Base-by-base conservation (phyloP, 805 yeast genomes). In the Suhomyces sp. region DNA sequence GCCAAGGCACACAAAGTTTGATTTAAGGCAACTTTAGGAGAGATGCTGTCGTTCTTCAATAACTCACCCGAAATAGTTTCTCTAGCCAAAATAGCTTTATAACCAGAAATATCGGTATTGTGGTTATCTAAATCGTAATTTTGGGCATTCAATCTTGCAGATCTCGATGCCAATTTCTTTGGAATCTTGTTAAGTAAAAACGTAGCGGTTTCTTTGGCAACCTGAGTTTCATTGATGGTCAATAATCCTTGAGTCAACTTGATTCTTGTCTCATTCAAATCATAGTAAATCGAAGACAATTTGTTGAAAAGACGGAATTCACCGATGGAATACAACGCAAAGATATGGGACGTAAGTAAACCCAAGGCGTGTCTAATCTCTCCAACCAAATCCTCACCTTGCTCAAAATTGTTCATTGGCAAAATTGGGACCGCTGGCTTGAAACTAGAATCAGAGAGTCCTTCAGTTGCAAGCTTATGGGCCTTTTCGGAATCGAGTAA, bases 1-100 rank as follows among this genome's bases (percentile, higher is more conserved):
- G 87, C 82, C 53, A 90, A 72, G 0, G 96, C 92, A 67, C 85
- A 79, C 51, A 85, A 77, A 48, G 85, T 72, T 67, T 90, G 94
- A 64, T 81, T 85, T 46, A 80, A 77, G 13, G 92, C 88, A 53
- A 90, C 73, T 42, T 70, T 65, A 23, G 87, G 81, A 5, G 91
- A 85, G 41, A 77, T 69, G 1, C 80, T 69, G 49, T 68, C 72
- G 49, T 58, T 57, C 15, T 79, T 65, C 60, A 80, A 79, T 44
- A 87, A 67, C 54, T 82, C 82, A 41, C 90, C 92, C 22, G 85
- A 71, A 22, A 69, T 57, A 3, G 81, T 71, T 59, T 86, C 84
- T 72, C 96, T 80, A 0, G 90, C 79, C 60, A 85, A 73, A 31
- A 87, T 77, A 3, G 89, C 81, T 63, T 85, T 86, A 61, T 83